phyloP scores from a whole-genome alignment of 164 flowering plant genomes.

The Vitis rupestris region DNA sequence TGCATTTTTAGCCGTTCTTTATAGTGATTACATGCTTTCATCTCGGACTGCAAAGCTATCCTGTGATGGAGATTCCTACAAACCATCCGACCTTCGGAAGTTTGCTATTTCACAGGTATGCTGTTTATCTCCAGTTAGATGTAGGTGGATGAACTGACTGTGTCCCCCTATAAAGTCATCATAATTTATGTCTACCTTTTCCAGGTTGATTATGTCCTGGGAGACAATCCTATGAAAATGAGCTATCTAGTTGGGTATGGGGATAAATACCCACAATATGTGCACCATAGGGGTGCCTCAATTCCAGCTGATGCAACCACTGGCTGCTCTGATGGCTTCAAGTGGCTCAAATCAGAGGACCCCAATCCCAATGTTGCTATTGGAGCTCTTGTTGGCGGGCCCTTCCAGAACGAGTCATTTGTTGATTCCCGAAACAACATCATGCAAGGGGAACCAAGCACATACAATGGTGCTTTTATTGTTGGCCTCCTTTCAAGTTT shows the following conservation, averaged over 20 bases:
- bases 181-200: background rate
- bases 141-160: background rate
- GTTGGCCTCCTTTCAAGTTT: conserved; percentile 84
- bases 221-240: conserved; percentile 73
- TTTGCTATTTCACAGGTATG: conserved; percentile 90
- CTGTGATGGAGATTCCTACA: conserved; percentile 53
- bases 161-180: background rate
- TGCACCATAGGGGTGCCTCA: conserved; percentile 97
- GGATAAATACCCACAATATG: conserved; percentile 64
- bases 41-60: conserved; percentile 48
- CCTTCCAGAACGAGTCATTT: conserved; percentile 69
- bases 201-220: conserved; percentile 92
- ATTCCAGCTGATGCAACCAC: conserved; percentile 67
- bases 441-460: conserved; percentile 84
- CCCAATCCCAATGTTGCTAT: conserved; percentile 84
- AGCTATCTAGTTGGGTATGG: conserved; percentile 94
- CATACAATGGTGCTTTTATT: conserved; percentile 77
- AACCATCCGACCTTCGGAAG: conserved; percentile 71
- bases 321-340: conserved; percentile 69
- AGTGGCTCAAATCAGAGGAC: conserved; percentile 53
- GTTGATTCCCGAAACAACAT: conserved; percentile 71
- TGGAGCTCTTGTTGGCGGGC: conserved; percentile 94
- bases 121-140: background rate
- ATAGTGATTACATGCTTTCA: conserved; percentile 93
- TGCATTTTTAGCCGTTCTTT: conserved; percentile 81